Base-by-base conservation (phyloP, 1,284 basidiomycete genomes). In the Boletus semigastroideus region DNA sequence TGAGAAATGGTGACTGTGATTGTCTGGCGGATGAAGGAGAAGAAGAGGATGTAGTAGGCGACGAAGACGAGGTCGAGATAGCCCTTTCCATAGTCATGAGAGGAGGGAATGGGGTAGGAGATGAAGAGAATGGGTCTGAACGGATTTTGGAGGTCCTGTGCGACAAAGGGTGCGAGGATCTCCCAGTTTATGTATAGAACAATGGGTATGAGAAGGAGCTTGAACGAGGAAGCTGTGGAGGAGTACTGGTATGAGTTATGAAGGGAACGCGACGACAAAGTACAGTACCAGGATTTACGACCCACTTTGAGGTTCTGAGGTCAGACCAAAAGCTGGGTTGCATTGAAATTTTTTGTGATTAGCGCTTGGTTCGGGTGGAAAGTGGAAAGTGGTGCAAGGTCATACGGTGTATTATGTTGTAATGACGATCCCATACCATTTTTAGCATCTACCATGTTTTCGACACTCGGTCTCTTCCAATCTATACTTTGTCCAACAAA, bases 41-140 rank as follows among this genome's bases (percentile, higher is more conserved):
- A 99, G 60, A 98, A 87, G 40, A 99, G 76, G 69, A 98, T 79
- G 70, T 97, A 82, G 72, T 94, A 98, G 4, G 79, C 78, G 42
- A 98, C 68, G 73, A 99, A 99, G 17, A 80, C 68, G 8, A 97
- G 61, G 68, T 99, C 97, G 60, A 80, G 72, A 61, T 83, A 87
- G 17, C 86, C 83, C 71, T 96, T 97, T 38, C 75, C 77, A 65
- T 94, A 97, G 40, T 72, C 68, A 5, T 77, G 59, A 1, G 83
- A 84, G 16, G 78, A 74, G 8, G 84, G 75, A 28, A 88, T 60
- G 17, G 69, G 79, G 62, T 94, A 77, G 8, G 91, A 90, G 49
- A 95, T 79, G 64, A 92, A 84, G 56, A 98, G 78, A 41, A 96
- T 67, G 4, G 82, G 77, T 0, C 75, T 72, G 63, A 98, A 90